phyloP scores from a whole-genome alignment of 176 grass and related monocot genomes.

The Zoysia japonica region DNA sequence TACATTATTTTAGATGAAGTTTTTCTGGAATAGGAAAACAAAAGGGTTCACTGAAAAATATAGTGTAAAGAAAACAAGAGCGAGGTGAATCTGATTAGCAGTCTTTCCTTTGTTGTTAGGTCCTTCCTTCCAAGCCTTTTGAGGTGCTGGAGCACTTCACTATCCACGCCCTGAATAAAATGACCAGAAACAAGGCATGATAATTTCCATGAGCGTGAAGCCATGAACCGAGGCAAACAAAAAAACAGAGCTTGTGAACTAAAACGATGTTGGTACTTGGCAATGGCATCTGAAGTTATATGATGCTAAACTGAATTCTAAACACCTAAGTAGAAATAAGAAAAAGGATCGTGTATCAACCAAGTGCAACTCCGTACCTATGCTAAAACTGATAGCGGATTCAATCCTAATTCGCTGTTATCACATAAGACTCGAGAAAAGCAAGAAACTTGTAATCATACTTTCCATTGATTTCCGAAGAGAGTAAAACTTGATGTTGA shows the following conservation, averaged over 20 bases:
- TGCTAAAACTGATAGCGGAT: not conserved
- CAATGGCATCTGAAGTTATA: not conserved
- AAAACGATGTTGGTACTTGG: not conserved
- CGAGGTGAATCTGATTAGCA: slow-evolving; percentile 3
- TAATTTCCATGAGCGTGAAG: slow-evolving; percentile 1
- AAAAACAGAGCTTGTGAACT: slow-evolving; percentile 2
- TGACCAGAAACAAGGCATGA: slow-evolving; percentile 20
- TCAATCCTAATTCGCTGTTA: not conserved
- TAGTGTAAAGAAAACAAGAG: not conserved
- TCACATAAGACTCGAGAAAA: not conserved
- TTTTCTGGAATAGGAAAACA: not conserved
- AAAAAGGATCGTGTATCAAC: not conserved
- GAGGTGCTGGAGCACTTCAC: slow-evolving; percentile 75
- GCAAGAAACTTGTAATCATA: not conserved
- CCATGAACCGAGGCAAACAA: not conserved
- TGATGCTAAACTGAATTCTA: not conserved
- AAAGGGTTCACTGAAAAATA: not conserved
- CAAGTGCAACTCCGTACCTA: not conserved
- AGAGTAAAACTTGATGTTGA: not conserved
- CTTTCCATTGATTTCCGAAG: not conserved
- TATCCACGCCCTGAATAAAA: slow-evolving; percentile 41
- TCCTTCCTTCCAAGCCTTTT: slow-evolving; percentile 88
- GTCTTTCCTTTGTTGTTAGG: slow-evolving; percentile 82
- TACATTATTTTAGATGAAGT: not conserved
- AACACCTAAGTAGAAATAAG: not conserved